phyloP scores from a whole-genome alignment of 2,329 filamentous ascomycete genomes.

The Whalleya microplaca region DNA sequence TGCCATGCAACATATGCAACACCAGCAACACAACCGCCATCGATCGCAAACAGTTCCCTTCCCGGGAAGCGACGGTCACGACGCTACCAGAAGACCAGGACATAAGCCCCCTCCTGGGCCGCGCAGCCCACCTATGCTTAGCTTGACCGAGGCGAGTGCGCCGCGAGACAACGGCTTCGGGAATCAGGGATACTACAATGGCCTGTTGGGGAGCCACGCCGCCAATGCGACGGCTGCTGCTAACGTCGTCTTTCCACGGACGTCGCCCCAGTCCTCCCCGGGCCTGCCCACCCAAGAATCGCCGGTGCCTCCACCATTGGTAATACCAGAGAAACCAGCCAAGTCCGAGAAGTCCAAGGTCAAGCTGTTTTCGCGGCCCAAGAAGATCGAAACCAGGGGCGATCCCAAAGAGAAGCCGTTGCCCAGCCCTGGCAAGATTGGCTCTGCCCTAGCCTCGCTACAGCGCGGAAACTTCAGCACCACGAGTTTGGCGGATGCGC shows the following conservation, averaged over 20 bases:
- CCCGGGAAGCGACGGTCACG: conserved; percentile 48
- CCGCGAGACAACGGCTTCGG: conserved; percentile 61
- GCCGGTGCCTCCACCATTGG: conserved; percentile 40
- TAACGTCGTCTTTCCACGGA: conserved; percentile 71
- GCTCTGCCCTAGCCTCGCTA: conserved; percentile 66
- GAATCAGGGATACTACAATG: conserved; percentile 60
- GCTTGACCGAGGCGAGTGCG: conserved; percentile 66
- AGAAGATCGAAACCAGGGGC: conserved; percentile 73
- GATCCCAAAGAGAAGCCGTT: conserved; percentile 68
- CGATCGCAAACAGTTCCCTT: conserved; percentile 75
- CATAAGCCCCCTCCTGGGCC: conserved; percentile 47
- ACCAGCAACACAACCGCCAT: conserved; percentile 65
- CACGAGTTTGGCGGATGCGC: conserved; percentile 68
- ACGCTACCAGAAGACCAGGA: conserved; percentile 45
- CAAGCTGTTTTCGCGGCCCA: conserved; percentile 79
- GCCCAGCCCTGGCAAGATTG: conserved; percentile 74
- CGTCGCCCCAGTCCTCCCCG: conserved; percentile 59
- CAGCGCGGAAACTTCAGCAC: conserved; percentile 73
- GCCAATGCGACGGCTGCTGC: conserved; percentile 72
- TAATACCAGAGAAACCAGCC: conserved; percentile 58
- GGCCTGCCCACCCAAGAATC: conserved; percentile 41
- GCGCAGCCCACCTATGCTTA: conserved; percentile 64
- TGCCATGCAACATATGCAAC: conserved; percentile 69
- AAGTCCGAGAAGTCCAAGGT: conserved; percentile 76
- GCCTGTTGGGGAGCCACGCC: conserved; percentile 61